These are phyloP conservation scores for Metschnikowia koreensis DNA, from an alignment of 805 yeast genomes.

Conservation along the genomic window DNA sequence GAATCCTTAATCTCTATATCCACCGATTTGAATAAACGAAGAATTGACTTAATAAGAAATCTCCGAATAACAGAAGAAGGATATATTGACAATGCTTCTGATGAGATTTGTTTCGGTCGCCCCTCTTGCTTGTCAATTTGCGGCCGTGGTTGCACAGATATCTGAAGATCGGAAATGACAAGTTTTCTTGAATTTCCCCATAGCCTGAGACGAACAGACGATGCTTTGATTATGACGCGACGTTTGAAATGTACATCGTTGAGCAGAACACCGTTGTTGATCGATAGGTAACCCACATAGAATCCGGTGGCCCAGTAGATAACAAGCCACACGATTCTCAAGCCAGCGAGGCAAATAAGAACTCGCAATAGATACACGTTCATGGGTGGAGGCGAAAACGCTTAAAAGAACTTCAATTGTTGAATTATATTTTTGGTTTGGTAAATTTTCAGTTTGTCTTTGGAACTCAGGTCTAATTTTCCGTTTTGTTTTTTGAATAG, in stretches of 20 bases:
- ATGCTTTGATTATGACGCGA: slow-evolving; percentile 16
- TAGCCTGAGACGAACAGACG: slow-evolving; percentile 30
- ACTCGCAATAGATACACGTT: slow-evolving; percentile 6
- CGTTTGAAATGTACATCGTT: slow-evolving; percentile 26
- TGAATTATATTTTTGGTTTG: too few species aligned
- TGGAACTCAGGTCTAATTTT: too few species aligned
- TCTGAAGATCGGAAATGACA: slow-evolving; percentile 27
- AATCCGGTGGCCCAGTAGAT: slow-evolving; percentile 33
- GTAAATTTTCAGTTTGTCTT: too few species aligned
- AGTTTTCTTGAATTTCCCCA: slow-evolving; percentile 40
- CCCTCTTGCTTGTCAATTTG: neutral
- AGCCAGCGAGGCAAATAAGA: slow-evolving; percentile 14
- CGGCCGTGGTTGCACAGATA: neutral
- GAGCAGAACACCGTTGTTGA: slow-evolving; percentile 40
- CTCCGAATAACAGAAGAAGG: slow-evolving; percentile 4
- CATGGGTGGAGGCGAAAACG: neutral
- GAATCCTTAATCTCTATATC: slow-evolving; percentile 12
- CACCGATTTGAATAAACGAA: neutral
- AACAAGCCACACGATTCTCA: slow-evolving; percentile 33
- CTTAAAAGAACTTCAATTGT: too few species aligned
- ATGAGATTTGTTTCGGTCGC: neutral
- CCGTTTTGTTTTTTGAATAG: too few species aligned
- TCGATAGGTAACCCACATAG: slow-evolving; percentile 30
- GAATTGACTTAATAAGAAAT: neutral
- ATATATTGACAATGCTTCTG: slow-evolving; percentile 10